Conservation (phyloP, 768 basidiomycete genomes). For the Lenzites betulinus region DNA sequence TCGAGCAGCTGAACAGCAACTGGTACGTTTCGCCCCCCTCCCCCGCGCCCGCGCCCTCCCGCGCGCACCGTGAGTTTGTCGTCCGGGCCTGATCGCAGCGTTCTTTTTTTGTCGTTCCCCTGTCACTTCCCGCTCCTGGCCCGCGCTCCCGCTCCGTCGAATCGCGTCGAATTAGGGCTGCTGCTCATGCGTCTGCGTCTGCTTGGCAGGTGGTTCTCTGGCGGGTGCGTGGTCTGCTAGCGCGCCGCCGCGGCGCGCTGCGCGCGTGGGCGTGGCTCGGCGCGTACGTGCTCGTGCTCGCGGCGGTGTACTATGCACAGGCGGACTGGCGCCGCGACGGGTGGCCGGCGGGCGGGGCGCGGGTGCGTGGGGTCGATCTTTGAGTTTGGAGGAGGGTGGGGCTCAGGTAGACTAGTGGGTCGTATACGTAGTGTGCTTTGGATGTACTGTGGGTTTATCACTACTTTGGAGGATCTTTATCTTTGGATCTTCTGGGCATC, state of each 20-base stretch:
- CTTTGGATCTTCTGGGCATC: too few relatives aligned
- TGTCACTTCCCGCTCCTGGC: too few relatives aligned
- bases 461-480: too few relatives aligned
- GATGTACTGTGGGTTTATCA: too few relatives aligned
- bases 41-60: conserved; percentile 25
- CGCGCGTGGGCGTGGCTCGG: conserved; percentile 15
- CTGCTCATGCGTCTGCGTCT: conserved; percentile 25
- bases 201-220: conserved; percentile 70
- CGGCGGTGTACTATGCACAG: conserved; percentile 14
- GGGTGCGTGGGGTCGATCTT: background rate
- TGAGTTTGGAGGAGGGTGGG: background rate
- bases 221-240: conserved; percentile 62
- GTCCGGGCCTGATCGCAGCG: conserved; percentile 12
- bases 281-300: conserved; percentile 19
- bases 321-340: background rate
- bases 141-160: background rate
- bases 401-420: too few relatives aligned
- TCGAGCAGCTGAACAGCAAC: conserved; percentile 69
- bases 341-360: background rate
- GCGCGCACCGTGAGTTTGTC: background rate
- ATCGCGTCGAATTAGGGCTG: conserved; percentile 29
- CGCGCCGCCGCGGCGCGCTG: conserved; percentile 1
- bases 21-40: conserved; percentile 43
- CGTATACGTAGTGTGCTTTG: too few relatives aligned
- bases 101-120: too few relatives aligned